These are phyloP conservation scores for maize (Zea mays) DNA, from an alignment of 176 grass and related monocot species.

Conservation along the genomic window DNA sequence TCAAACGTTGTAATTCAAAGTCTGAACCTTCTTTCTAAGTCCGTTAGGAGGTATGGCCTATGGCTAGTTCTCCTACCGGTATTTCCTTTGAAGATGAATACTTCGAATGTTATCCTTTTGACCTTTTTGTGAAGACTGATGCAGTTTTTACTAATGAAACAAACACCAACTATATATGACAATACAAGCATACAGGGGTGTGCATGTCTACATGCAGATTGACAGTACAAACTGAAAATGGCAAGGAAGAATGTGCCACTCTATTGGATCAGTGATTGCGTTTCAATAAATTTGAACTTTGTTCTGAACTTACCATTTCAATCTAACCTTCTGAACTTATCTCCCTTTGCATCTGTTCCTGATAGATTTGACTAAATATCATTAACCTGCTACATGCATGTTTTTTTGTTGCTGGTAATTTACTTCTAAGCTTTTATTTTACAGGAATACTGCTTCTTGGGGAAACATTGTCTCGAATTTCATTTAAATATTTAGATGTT, in stretches of 20 bases:
- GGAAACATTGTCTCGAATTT: constrained; percentile 67
- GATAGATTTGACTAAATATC: constrained; percentile 26
- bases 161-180: not conserved
- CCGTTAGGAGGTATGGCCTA: not conserved
- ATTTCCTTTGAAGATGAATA: constrained; percentile 9
- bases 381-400: constrained; percentile 11
- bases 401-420: constrained; percentile 15
- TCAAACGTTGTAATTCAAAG: constrained; percentile 8
- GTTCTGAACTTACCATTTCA: not conserved
- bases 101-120: not conserved
- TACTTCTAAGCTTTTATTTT: constrained; percentile 24
- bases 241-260: not conserved
- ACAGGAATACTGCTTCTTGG: constrained; percentile 76
- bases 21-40: not conserved
- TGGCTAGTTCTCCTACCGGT: not conserved
- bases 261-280: not conserved
- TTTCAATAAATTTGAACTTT: not conserved
- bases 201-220: not conserved
- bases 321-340: constrained; percentile 9
- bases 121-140: constrained; percentile 26
- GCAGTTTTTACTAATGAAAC: not conserved
- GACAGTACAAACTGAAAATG: constrained; percentile 1
- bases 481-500: constrained; percentile 59
- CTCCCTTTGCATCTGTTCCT: constrained; percentile 7
- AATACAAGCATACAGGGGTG: not conserved